A percentile compares a stretch with the other conserved stretches of the same genome.
Conservation (phyloP, 768 basidiomycete genomes). For the Suillus tomentosus region DNA sequence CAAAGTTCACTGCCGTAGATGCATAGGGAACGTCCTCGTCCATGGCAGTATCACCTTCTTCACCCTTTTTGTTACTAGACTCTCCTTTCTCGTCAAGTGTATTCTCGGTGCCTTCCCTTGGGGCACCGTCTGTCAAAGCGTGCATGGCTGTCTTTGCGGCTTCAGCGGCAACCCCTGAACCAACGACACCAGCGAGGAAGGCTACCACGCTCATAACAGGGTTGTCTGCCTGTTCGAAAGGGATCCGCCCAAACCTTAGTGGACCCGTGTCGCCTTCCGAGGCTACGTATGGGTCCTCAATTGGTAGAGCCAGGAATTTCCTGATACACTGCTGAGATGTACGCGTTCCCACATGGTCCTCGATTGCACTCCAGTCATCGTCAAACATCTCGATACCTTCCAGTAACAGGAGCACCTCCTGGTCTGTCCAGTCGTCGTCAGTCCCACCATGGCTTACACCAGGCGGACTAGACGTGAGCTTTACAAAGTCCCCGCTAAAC, state of each 20-base stretch:
- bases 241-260: conserved; percentile 74
- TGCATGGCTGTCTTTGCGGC: conserved; percentile 91
- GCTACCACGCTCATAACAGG: conserved; percentile 99
- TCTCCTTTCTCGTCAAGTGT: conserved; percentile 38
- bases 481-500: conserved; percentile 97
- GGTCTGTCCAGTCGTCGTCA: conserved; percentile 84
- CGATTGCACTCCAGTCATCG: conserved; percentile 92
- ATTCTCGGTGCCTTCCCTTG: conserved; percentile 33
- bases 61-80: conserved; percentile 29
- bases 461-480: conserved; percentile 52
- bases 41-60: conserved; percentile 43
- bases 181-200: conserved; percentile 91
- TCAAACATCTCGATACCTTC: conserved; percentile 98
- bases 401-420: conserved; percentile 85
- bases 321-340: conserved; percentile 94
- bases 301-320: conserved; percentile 93
- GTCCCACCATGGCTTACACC: conserved; percentile 41
- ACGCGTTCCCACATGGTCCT: conserved; percentile 91
- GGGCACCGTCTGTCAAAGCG: conserved; percentile 68
- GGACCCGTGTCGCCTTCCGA: conserved; percentile 76
- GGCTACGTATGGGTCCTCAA: conserved; percentile 91
- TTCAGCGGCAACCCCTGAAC: conserved; percentile 87
- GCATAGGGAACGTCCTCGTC: conserved; percentile 31
- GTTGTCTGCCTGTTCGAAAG: conserved; percentile 94
- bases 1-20: conserved; percentile 14